Percentiles rank a stretch among this genome's conserved stretches.
Conservation (phyloP, 805 yeast species). For the Saturnispora sanitii region DNA sequence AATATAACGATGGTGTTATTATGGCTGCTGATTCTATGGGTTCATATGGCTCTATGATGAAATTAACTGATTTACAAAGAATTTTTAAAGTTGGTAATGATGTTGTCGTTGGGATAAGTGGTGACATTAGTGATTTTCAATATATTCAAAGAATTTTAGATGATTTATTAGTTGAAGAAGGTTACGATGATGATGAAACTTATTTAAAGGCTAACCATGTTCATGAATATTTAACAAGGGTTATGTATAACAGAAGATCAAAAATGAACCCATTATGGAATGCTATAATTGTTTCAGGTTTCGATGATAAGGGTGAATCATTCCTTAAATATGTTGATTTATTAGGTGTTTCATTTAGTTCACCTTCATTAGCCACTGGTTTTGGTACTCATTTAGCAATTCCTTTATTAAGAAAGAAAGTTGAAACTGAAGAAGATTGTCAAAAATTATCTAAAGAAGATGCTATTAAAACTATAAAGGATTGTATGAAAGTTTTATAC, state of each 20-base stretch:
- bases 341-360: slow-evolving; percentile 80
- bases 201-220: slow-evolving; percentile 73
- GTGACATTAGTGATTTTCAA: slow-evolving; percentile 93
- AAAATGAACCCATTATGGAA: slow-evolving; percentile 98
- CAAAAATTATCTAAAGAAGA: slow-evolving; percentile 57
- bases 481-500: slow-evolving; percentile 87
- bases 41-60: slow-evolving; percentile 85
- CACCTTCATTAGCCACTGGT: slow-evolving; percentile 91
- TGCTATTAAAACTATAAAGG: slow-evolving; percentile 67
- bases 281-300: slow-evolving; percentile 84
- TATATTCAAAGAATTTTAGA: slow-evolving; percentile 65
- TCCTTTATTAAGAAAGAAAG: slow-evolving; percentile 79
- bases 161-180: slow-evolving; percentile 67
- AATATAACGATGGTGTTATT: slow-evolving; percentile 81
- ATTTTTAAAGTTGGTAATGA: slow-evolving; percentile 73
- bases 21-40: slow-evolving; percentile 93
- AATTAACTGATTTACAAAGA: slow-evolving; percentile 80
- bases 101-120: slow-evolving; percentile 87
- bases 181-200: slow-evolving; percentile 63
- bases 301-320: slow-evolving; percentile 58
- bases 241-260: slow-evolving; percentile 78
- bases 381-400: slow-evolving; percentile 92
- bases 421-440: slow-evolving; percentile 70
- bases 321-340: slow-evolving; percentile 81
- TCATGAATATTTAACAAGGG: slow-evolving; percentile 76